Conservation (phyloP, 495 filamentous ascomycete species). For the Penicillium lagena region DNA sequence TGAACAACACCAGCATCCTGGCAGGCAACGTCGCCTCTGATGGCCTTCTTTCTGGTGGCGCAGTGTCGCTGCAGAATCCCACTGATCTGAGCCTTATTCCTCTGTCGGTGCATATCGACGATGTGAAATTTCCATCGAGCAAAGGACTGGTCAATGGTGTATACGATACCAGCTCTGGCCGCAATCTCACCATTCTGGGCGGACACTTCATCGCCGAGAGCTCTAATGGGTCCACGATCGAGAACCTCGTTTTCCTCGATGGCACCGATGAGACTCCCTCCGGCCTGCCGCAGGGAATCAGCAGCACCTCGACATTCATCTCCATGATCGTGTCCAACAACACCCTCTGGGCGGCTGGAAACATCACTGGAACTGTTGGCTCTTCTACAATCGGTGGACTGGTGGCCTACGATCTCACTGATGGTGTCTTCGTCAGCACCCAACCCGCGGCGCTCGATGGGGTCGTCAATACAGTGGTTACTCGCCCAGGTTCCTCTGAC, state of each 20-base stretch:
- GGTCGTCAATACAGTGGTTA: constrained; percentile 66
- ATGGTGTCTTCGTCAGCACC: constrained; percentile 44
- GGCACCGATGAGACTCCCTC: constrained; percentile 55
- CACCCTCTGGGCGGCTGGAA: constrained; percentile 76
- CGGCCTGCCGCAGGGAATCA: constrained; percentile 62
- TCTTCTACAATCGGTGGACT: constrained; percentile 64
- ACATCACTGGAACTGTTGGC: constrained; percentile 62
- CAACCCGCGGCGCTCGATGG: constrained; percentile 72
- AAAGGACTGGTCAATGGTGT: constrained; percentile 67
- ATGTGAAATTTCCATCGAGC: constrained; percentile 31
- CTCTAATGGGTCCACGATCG: constrained; percentile 61
- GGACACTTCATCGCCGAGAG: constrained; percentile 76
- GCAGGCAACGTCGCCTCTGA: constrained; percentile 73
- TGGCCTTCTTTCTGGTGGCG: constrained; percentile 60
- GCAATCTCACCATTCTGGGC: constrained; percentile 81
- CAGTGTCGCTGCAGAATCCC: constrained; percentile 52
- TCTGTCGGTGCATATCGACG: constrained; percentile 60
- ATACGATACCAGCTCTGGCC: constrained; percentile 61
- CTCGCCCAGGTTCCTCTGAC: constrained; percentile 57
- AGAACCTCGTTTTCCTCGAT: constrained; percentile 75
- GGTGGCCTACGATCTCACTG: constrained; percentile 67
- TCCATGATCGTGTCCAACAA: constrained; percentile 61
- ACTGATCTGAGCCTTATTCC: constrained; percentile 41
- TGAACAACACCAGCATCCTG: constrained; percentile 60
- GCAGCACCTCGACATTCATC: constrained; percentile 66